Percentiles rank a stretch among this genome's conserved stretches.
phyloP scores from a whole-genome alignment of 2,329 filamentous ascomycete genomes.

The Hypoxylon sp. region DNA sequence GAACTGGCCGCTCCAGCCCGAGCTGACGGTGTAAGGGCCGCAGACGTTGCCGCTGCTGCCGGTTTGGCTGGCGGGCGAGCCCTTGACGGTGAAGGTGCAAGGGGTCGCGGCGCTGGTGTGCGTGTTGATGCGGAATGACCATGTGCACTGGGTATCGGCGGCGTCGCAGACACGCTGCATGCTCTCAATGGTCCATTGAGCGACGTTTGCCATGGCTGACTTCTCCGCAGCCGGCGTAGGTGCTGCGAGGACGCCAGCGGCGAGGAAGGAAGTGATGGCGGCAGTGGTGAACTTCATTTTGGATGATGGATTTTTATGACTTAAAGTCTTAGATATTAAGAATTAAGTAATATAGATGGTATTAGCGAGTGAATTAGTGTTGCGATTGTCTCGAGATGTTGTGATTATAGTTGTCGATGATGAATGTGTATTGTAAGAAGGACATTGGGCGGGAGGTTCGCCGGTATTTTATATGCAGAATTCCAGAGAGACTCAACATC shows the following conservation, averaged over 20 bases:
- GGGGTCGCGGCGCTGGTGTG: constrained; percentile 50
- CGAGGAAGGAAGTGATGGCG: constrained; percentile 50
- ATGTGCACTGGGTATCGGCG: constrained; percentile 58
- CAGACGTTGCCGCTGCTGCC: constrained; percentile 59
- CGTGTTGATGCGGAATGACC: constrained; percentile 60
- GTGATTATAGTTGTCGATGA: constrained; percentile 24
- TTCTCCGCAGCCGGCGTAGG: constrained; percentile 44
- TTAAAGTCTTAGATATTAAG: constrained; percentile 30
- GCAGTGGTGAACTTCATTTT: constrained; percentile 57
- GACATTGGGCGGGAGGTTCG: constrained; percentile 20
- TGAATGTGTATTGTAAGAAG: constrained; percentile 24
- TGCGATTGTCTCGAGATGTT: constrained; percentile 7
- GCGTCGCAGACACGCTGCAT: constrained; percentile 59
- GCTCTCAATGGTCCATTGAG: constrained; percentile 59
- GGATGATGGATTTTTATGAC: constrained; percentile 19
- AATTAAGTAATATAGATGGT: constrained; percentile 23
- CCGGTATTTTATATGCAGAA: constrained; percentile 31
- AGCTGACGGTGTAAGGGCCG: constrained; percentile 66
- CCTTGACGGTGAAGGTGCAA: constrained; percentile 59
- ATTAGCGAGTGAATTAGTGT: constrained; percentile 22
- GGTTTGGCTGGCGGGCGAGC: constrained; percentile 56
- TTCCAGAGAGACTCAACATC: constrained; percentile 15
- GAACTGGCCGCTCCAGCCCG: constrained; percentile 70
- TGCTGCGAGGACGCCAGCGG: constrained; percentile 49
- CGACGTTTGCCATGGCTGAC: constrained; percentile 51